These are phyloP conservation scores for Phaeolepiota aurea DNA, from an alignment of 768 basidiomycete species.

Conservation along the genomic window DNA sequence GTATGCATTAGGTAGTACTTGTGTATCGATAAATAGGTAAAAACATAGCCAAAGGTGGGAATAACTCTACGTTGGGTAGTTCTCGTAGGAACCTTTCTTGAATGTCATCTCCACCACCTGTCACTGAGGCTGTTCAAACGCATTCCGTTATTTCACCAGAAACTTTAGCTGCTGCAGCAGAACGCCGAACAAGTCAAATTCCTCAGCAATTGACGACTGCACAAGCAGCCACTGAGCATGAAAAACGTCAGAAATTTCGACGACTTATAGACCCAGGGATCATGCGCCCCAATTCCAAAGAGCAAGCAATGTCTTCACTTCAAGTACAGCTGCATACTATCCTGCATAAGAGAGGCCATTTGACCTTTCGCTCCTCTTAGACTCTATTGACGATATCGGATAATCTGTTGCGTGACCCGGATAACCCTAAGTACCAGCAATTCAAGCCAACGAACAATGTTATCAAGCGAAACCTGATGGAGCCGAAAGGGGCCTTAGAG, in stretches of 20 bases:
- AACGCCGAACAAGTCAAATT: constrained; percentile 27
- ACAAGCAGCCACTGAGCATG: constrained; percentile 44
- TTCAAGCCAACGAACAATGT: constrained; percentile 71
- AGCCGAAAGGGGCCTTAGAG: constrained; percentile 70
- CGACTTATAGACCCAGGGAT: constrained; percentile 77
- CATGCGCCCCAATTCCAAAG: constrained; percentile 57
- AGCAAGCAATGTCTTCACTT: constrained; percentile 51
- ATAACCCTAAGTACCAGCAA: constrained; percentile 60
- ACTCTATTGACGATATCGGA: constrained; percentile 61
- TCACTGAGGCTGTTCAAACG: neutral
- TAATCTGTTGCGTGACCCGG: constrained; percentile 66
- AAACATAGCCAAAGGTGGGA: too few species aligned
- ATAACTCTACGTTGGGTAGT: too few species aligned
- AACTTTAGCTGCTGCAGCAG: constrained; percentile 35
- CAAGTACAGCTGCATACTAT: constrained; percentile 36
- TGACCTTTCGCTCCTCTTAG: constrained; percentile 26
- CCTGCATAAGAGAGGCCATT: constrained; percentile 7
- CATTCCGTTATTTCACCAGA: constrained; percentile 18
- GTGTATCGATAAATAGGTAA: neutral
- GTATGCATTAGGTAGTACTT: neutral
- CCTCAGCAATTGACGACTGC: constrained; percentile 25
- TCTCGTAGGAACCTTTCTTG: too few species aligned
- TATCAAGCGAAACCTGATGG: constrained; percentile 60
- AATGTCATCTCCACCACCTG: neutral
- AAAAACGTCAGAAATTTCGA: constrained; percentile 63